A percentile compares a stretch with the other conserved stretches of the same genome.
Conservation (phyloP, 331 rosid species). For the Erythrophleum ivorense region DNA sequence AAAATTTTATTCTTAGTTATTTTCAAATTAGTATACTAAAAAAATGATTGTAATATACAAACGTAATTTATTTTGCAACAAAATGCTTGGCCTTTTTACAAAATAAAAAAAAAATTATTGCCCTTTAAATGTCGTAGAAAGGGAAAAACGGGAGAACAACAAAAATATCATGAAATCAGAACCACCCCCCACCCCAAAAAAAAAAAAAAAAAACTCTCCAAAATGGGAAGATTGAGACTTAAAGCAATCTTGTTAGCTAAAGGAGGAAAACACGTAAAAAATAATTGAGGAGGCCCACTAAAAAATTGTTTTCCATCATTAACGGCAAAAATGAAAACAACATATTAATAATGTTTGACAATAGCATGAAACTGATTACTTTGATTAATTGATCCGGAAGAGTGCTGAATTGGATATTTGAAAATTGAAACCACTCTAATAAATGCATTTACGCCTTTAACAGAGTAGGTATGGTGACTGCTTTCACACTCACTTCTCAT, state of each 20-base stretch:
- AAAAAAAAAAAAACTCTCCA: not conserved
- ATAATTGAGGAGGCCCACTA: conserved; percentile 20
- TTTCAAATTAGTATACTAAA: too few species aligned
- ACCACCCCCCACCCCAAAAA: not conserved
- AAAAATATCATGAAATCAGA: not conserved
- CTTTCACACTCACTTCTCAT: too few species aligned
- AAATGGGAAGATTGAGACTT: not conserved
- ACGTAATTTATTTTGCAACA: too few species aligned
- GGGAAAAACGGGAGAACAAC: too few species aligned
- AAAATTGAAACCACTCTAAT: not conserved
- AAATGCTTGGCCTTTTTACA: too few species aligned
- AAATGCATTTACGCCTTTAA: not conserved
- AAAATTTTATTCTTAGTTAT: too few species aligned
- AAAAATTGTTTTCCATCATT: not conserved
- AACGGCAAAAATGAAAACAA: not conserved
- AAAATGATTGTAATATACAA: too few species aligned
- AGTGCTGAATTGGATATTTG: conserved; percentile 11
- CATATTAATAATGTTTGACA: not conserved
- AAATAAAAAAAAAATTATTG: too few species aligned
- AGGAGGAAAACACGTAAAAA: not conserved
- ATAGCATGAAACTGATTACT: too few species aligned
- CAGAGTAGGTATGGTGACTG: too few species aligned
- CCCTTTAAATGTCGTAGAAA: too few species aligned
- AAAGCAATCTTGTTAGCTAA: not conserved
- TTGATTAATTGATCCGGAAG: not conserved